These are phyloP conservation scores for Cucurbita moschata DNA, from an alignment of 306 rosid species.

Conservation along the genomic window DNA sequence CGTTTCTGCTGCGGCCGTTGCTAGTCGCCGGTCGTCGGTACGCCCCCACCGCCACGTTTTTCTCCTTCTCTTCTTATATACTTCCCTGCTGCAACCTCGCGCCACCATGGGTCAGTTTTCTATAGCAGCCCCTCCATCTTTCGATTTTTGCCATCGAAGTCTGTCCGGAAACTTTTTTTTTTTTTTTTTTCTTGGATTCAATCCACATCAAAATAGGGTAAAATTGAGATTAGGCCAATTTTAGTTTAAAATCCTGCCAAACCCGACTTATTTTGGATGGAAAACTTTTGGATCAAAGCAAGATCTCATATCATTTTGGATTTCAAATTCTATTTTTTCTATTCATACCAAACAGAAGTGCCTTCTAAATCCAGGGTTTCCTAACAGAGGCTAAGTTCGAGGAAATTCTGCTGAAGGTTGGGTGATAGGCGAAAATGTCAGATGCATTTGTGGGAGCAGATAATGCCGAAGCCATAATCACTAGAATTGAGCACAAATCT, in stretches of 20 bases:
- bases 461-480: conserved; percentile 83
- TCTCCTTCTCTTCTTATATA: too few species aligned
- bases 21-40: neutral
- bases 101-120: neutral
- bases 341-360: too few species aligned
- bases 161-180: neutral
- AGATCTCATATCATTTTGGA: neutral
- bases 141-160: too few species aligned
- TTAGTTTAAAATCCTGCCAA: neutral
- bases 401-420: neutral
- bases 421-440: conserved; percentile 29
- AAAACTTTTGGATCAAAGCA: neutral
- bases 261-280: neutral
- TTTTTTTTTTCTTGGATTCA: neutral
- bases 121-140: neutral
- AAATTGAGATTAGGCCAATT: neutral
- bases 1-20: neutral
- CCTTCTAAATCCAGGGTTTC: neutral
- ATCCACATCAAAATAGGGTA: too few species aligned
- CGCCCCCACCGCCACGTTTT: neutral
- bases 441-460: conserved; percentile 61
- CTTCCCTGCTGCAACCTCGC: neutral
- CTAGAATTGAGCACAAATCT: conserved; percentile 87
- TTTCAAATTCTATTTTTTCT: too few species aligned
- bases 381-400: neutral